phyloP scores from a whole-genome alignment of 306 rosid species.

The Oemleria cerasiformis region DNA sequence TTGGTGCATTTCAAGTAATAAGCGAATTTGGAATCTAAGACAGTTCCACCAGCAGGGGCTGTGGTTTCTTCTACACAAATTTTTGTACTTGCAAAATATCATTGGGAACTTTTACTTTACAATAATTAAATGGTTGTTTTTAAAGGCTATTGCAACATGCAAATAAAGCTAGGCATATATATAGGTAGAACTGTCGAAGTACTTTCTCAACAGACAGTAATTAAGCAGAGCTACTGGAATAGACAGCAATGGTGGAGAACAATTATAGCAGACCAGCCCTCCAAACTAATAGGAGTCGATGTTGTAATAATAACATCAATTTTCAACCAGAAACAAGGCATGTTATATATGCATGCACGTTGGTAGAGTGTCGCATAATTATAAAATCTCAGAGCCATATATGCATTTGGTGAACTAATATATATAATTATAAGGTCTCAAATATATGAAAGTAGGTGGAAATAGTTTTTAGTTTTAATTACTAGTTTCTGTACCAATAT shows the following conservation, averaged over 20 bases:
- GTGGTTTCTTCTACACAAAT: conserved; percentile 35
- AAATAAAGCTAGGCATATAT: background rate
- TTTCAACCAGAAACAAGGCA: conserved; percentile 15
- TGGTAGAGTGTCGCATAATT: background rate
- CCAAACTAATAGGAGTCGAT: conserved; percentile 4
- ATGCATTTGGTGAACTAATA: too few relatives aligned
- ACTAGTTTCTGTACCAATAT: too few relatives aligned
- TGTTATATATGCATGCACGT: conserved; percentile 1
- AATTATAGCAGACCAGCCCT: background rate
- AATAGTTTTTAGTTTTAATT: too few relatives aligned
- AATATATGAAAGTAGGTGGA: too few relatives aligned
- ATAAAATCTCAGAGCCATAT: background rate
- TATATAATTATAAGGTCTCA: too few relatives aligned
- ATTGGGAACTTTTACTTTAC: background rate
- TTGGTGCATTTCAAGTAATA: too few relatives aligned
- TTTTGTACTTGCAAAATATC: background rate
- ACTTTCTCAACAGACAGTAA: background rate
- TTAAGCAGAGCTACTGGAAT: conserved; percentile 9
- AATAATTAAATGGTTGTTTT: background rate
- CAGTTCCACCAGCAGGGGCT: conserved; percentile 29
- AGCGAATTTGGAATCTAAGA: conserved; percentile 36
- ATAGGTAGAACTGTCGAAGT: background rate
- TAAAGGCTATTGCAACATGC: conserved; percentile 3
- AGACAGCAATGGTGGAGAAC: conserved; percentile 7
- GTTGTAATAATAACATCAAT: background rate